phyloP scores from a whole-genome alignment of 192 early-diverging fungal species.

The Fimicolochytrium jonesii region DNA sequence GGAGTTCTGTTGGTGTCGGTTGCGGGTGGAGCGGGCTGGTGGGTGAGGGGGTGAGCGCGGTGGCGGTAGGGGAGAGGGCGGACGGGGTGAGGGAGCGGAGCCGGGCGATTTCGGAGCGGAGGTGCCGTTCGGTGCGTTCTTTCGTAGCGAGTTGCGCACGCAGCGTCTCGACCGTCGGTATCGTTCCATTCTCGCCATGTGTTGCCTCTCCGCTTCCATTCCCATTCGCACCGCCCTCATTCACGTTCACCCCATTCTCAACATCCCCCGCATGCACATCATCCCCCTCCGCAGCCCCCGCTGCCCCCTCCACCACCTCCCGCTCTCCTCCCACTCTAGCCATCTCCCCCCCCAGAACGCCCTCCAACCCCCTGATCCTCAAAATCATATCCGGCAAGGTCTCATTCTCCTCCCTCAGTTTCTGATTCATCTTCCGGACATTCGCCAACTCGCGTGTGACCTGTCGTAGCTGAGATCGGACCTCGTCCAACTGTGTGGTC shows the following conservation, averaged over 20 bases:
- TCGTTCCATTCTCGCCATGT: no score
- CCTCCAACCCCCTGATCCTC: constrained; percentile 34
- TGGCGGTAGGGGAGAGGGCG: neutral
- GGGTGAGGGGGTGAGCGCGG: neutral
- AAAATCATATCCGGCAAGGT: constrained; percentile 37
- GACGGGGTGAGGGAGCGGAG: constrained; percentile 6
- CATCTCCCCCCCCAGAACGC: constrained; percentile 30
- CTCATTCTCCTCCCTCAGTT: constrained; percentile 28
- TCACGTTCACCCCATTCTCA: no score
- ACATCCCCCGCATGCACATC: no score
- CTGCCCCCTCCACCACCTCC: no score
- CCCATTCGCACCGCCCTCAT: no score
- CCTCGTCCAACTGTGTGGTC: constrained; percentile 26
- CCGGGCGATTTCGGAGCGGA: constrained; percentile 14
- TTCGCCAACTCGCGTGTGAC: constrained; percentile 40
- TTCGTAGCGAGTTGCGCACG: constrained; percentile 26
- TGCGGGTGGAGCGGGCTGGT: neutral
- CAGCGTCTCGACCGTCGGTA: constrained; percentile 18
- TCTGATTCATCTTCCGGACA: constrained; percentile 28
- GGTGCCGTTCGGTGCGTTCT: constrained; percentile 22
- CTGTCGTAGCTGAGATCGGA: constrained; percentile 28
- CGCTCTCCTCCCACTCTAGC: neutral
- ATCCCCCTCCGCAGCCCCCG: neutral
- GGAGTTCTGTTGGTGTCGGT: constrained; percentile 29
- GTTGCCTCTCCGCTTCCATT: no score